These are phyloP conservation scores for Pleoardoris graminearum DNA, from an alignment of 2,329 filamentous ascomycete genomes.

Conservation along the genomic window DNA sequence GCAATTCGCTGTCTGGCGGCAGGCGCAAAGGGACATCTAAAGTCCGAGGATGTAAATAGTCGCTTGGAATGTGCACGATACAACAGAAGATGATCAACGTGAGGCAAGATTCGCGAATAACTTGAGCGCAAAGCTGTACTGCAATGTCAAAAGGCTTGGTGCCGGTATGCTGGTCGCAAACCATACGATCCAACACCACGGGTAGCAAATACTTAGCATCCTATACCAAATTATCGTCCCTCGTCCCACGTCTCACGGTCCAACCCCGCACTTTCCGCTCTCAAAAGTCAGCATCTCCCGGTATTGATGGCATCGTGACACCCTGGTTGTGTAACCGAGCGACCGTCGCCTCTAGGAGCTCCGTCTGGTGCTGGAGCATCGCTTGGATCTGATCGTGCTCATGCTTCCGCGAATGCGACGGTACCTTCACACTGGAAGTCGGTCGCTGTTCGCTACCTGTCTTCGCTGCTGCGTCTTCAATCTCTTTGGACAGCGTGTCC, in stretches of 20 bases:
- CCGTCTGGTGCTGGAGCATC: slow-evolving; percentile 37
- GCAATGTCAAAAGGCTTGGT: slow-evolving; percentile 1
- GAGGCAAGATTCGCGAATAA: not conserved
- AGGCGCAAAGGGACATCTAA: not conserved
- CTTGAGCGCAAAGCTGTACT: not conserved
- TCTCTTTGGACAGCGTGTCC: slow-evolving; percentile 51
- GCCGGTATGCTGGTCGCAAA: not conserved
- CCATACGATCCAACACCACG: slow-evolving; percentile 3
- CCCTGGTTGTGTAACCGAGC: slow-evolving; percentile 34
- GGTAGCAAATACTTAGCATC: slow-evolving; percentile 1
- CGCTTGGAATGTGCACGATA: too few species aligned
- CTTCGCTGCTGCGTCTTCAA: slow-evolving; percentile 21
- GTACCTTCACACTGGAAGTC: slow-evolving; percentile 31
- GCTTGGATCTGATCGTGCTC: slow-evolving; percentile 41
- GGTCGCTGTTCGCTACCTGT: slow-evolving; percentile 19
- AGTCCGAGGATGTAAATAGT: too few species aligned
- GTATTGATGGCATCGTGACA: slow-evolving; percentile 23
- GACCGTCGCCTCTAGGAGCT: slow-evolving; percentile 39
- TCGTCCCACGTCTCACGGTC: not conserved
- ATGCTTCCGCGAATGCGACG: slow-evolving; percentile 37
- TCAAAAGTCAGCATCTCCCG: slow-evolving; percentile 8
- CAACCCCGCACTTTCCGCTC: not conserved
- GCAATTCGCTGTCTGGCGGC: not conserved
- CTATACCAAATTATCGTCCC: not conserved
- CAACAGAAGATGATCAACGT: too few species aligned